Evolutionary conservation across 2,329 filamentous ascomycete species (phyloP), one percentile per base, ranked within the genome.

Genomic region (Paramyrothecium sp.): DNA sequence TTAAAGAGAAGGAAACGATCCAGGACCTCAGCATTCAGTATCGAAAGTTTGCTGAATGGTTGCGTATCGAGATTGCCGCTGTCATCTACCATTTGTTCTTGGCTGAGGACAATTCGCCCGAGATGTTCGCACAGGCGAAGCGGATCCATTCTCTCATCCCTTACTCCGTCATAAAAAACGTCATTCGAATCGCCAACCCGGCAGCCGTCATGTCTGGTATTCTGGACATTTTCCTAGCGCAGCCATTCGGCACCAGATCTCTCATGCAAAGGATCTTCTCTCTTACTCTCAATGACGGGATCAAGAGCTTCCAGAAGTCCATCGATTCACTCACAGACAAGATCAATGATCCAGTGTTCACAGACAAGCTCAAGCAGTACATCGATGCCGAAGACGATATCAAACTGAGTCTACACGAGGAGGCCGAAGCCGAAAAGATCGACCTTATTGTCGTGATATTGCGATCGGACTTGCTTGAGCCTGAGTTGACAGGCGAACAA

Each of bases 61-160:
- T 98, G 53, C 89, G 95, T 44, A 99, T 99, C 68, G 95, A 99
- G 76, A 89, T 99, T 52, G 95, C 95, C 22, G 95, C 95, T 46
- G 97, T 95, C 21, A 87, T 98, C 58, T 99, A 99, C 70, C 95
- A 99, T 72, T 81, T 99, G 34, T 99, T 99, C 81, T 82, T 99
- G 49, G 95, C 95, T 7, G 95, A 99, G 72, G 95, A 99, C 75
- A 99, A 99, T 73, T 97, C 94, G 0, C 93, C 95, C 1, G 95
- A 99, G 69, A 76, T 99, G 30, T 98, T 98, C 72, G 92, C 92
- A 0, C 95, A 99, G 73, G 88, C 90, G 4, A 97, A 94, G 76
- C 87, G 91, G 59, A 97, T 98, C 54, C 95, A 99, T 71, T 97
- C 93, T 1, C 83, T 98, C 56, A 89, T 99, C 49, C 95, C 95